Conservation (phyloP, 1,284 basidiomycete genomes). For the Cystobasidium slooffiae region DNA sequence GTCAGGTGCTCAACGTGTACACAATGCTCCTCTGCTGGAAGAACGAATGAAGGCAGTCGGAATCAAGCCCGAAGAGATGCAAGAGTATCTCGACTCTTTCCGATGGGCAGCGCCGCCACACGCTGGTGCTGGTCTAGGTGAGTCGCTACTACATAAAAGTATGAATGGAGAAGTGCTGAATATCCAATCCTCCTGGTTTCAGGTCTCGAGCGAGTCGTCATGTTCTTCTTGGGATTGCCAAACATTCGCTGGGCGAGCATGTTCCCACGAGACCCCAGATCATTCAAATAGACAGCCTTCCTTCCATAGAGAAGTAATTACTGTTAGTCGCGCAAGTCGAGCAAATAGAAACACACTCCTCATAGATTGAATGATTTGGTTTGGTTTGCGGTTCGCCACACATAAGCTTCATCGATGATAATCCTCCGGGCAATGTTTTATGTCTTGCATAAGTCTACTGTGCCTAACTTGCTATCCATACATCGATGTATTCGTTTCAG, state of each 20-base stretch:
- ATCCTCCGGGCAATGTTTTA: too few relatives aligned
- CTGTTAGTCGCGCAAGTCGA: background rate
- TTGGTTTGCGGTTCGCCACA: too few relatives aligned
- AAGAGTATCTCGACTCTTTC: conserved; percentile 89
- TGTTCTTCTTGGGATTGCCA: conserved; percentile 77
- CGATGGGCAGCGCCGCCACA: conserved; percentile 86
- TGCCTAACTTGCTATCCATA: background rate
- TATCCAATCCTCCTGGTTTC: background rate
- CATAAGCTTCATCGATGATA: too few relatives aligned
- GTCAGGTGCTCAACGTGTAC: conserved; percentile 87
- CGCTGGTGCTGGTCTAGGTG: conserved; percentile 64
- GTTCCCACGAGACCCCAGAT: conserved; percentile 72
- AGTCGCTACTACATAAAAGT: conserved; percentile 47
- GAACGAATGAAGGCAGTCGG: conserved; percentile 51
- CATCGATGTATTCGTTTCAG: background rate
- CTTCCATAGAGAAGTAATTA: background rate
- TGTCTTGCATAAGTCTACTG: background rate
- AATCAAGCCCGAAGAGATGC: conserved; percentile 64
- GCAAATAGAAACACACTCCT: background rate
- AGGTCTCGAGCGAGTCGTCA: conserved; percentile 86
- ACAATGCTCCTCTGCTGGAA: conserved; percentile 80
- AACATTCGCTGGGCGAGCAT: conserved; percentile 92
- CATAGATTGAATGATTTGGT: background rate
- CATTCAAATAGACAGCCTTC: conserved; percentile 46
- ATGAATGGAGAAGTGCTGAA: background rate